Evolutionary conservation across 371 early-diverging fungal species (phyloP).

Genomic region (Actinomucor elegans): DNA sequence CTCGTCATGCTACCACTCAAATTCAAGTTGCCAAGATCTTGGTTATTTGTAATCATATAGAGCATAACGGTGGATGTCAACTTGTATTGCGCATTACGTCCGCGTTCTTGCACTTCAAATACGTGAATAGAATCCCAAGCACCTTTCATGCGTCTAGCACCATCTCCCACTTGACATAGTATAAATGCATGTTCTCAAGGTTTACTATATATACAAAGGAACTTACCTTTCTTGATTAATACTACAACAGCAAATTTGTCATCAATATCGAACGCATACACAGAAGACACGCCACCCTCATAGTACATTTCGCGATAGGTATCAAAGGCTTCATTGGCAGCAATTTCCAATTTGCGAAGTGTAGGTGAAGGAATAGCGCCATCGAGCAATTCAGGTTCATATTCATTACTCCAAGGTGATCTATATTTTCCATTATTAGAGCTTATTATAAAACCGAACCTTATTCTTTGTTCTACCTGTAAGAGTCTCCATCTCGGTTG

Average conservation of each 20-base stretch:
- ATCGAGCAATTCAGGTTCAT: conserved; percentile 84
- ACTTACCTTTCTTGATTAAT: conserved; percentile 92
- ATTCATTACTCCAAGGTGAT: conserved; percentile 97
- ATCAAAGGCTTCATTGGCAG: conserved; percentile 95
- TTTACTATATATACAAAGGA: not conserved
- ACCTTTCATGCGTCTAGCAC: conserved; percentile 73
- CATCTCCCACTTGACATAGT: conserved; percentile 58
- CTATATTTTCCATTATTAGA: too few relatives aligned
- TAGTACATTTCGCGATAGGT: conserved; percentile 95
- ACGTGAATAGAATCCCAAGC: conserved; percentile 99
- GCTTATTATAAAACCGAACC: too few relatives aligned
- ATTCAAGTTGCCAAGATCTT: conserved; percentile 77
- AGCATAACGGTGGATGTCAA: conserved; percentile 95
- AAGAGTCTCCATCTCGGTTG: conserved; percentile 95
- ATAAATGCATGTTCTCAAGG: not conserved
- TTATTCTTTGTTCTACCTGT: too few relatives aligned
- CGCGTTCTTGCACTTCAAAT: conserved; percentile 84
- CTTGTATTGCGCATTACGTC: conserved; percentile 86
- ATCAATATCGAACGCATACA: conserved; percentile 75
- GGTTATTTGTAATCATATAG: conserved; percentile 75
- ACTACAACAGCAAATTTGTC: conserved; percentile 95
- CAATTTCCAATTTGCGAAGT: conserved; percentile 85
- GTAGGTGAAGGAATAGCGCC: conserved; percentile 77
- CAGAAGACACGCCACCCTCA: conserved; percentile 96
- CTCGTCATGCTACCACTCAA: conserved; percentile 93